phyloP scores from a whole-genome alignment of 2,329 filamentous ascomycete genomes.

The Epicoccum sorghinum region DNA sequence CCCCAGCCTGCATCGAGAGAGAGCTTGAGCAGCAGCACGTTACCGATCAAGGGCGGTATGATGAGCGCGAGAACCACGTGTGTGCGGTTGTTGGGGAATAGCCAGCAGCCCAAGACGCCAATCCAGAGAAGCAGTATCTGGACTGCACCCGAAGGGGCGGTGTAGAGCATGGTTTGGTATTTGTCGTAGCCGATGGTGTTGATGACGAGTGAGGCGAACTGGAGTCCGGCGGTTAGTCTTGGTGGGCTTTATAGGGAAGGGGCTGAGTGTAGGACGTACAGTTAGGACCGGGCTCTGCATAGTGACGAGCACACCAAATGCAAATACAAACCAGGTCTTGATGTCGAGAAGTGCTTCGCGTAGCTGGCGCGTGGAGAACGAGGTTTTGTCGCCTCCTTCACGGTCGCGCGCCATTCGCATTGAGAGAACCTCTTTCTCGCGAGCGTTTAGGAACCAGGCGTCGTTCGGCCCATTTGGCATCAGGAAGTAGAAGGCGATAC shows the following conservation, averaged over 20 bases:
- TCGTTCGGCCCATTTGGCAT: conserved; percentile 56
- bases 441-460: conserved; percentile 57
- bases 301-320: conserved; percentile 49
- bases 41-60: conserved; percentile 53
- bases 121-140: conserved; percentile 57
- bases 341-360: conserved; percentile 47
- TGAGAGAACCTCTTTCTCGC: conserved; percentile 53
- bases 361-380: conserved; percentile 54
- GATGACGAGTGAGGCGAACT: conserved; percentile 60
- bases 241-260: too few species aligned
- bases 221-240: not conserved
- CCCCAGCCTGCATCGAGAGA: conserved; percentile 53
- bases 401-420: conserved; percentile 46
- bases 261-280: not conserved
- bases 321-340: conserved; percentile 12
- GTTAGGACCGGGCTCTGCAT: conserved; percentile 54
- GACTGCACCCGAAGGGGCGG: conserved; percentile 56
- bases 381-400: conserved; percentile 52
- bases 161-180: conserved; percentile 56
- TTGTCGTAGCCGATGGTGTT: conserved; percentile 37
- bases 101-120: conserved; percentile 47
- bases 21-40: conserved; percentile 53
- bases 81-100: conserved; percentile 51
- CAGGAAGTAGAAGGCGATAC: conserved; percentile 53
- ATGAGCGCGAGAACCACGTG: conserved; percentile 50